These are phyloP conservation scores for Phaeosphaeriaceae sp. DNA, from an alignment of 2,329 filamentous ascomycete species.

Conservation along the genomic window DNA sequence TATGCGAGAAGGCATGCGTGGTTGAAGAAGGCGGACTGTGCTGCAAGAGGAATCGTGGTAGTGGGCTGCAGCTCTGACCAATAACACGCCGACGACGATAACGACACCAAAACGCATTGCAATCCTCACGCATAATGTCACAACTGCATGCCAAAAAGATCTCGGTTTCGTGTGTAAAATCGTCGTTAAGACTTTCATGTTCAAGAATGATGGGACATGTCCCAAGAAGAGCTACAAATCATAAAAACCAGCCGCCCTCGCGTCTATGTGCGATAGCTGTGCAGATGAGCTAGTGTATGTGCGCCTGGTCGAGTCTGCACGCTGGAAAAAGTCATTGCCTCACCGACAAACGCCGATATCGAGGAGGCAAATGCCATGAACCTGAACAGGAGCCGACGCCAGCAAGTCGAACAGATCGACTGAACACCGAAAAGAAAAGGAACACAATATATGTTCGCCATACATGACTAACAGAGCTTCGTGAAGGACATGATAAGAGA, in stretches of 20 bases:
- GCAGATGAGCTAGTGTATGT: conserved; percentile 2
- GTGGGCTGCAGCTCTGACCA: conserved; percentile 20
- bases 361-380: conserved; percentile 3
- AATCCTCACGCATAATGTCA: background rate
- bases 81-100: conserved; percentile 13
- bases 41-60: conserved; percentile 14
- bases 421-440: conserved; percentile 8
- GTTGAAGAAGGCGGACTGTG: conserved; percentile 10
- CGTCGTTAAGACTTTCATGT: conserved; percentile 12
- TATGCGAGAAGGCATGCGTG: conserved; percentile 3
- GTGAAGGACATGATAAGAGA: conserved; percentile 2
- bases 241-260: conserved; percentile 13
- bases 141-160: background rate
- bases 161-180: background rate
- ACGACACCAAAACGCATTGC: background rate
- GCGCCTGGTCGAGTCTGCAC: conserved; percentile 1
- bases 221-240: background rate
- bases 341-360: conserved; percentile 26
- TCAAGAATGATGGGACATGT: background rate
- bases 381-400: background rate
- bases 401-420: background rate
- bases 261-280: conserved; percentile 18
- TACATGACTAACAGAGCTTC: conserved; percentile 11
- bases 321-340: conserved; percentile 28
- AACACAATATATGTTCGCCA: conserved; percentile 9